Conservation (phyloP, 148 eudicot genomes). For the Arbutus unedo region DNA sequence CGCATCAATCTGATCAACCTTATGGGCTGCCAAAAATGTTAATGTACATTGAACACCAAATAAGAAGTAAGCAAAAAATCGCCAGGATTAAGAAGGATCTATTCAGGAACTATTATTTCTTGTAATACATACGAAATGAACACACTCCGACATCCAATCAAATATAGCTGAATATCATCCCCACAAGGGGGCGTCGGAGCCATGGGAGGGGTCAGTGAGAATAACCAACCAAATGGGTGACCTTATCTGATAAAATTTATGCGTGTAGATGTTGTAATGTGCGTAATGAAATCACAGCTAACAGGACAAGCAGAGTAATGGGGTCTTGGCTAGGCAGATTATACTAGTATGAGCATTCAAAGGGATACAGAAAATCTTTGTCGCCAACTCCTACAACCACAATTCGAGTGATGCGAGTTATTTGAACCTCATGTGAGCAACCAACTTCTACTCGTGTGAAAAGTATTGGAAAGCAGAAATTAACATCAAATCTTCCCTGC, state of each 20-base stretch:
- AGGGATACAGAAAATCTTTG: neutral
- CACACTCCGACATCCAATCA: neutral
- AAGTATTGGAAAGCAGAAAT: neutral
- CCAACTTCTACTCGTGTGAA: neutral
- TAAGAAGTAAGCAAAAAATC: neutral
- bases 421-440: neutral
- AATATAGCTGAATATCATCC: neutral
- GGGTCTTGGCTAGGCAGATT: too few relatives aligned
- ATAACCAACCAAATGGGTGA: neutral
- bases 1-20: neutral
- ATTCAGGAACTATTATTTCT: neutral
- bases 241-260: neutral
- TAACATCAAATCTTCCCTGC: neutral
- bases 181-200: neutral
- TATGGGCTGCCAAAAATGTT: neutral
- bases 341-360: neutral
- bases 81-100: neutral
- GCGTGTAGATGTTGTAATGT: neutral
- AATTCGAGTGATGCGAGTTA: neutral
- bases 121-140: neutral
- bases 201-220: neutral
- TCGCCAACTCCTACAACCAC: neutral
- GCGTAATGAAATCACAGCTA: neutral
- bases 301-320: neutral
- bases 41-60: constrained; percentile 5